Conservation (phyloP, 768 basidiomycete species). For the Suillus plorans region DNA sequence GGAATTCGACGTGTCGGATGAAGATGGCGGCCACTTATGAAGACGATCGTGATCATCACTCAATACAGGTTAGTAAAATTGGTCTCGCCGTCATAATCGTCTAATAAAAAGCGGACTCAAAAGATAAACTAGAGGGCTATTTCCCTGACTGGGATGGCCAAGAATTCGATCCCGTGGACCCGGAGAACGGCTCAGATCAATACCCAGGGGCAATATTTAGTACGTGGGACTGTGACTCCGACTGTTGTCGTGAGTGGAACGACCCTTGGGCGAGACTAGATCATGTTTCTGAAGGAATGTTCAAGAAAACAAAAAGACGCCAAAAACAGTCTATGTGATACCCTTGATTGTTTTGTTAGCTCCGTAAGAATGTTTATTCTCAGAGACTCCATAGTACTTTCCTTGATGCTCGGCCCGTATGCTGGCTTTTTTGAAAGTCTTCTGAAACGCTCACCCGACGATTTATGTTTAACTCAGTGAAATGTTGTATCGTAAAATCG, state of each 20-base stretch:
- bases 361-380: neutral
- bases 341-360: neutral
- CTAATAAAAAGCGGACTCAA: neutral
- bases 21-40: neutral
- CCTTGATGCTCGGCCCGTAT: neutral
- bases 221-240: neutral
- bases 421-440: neutral
- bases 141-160: neutral
- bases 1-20: neutral
- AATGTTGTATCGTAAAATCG: neutral
- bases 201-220: neutral
- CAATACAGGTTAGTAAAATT: neutral
- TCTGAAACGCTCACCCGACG: neutral
- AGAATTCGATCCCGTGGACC: neutral
- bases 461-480: neutral
- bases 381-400: neutral
- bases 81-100: neutral
- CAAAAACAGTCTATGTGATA: neutral
- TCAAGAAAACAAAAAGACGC: neutral
- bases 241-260: no score
- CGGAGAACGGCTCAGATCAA: no score
- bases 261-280: neutral
- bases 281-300: neutral
- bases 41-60: neutral
- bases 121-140: neutral